Evolutionary conservation across 495 filamentous ascomycete species (phyloP), one percentile per base, ranked within the genome.

Genomic region (Stereocaulon alpinum): DNA sequence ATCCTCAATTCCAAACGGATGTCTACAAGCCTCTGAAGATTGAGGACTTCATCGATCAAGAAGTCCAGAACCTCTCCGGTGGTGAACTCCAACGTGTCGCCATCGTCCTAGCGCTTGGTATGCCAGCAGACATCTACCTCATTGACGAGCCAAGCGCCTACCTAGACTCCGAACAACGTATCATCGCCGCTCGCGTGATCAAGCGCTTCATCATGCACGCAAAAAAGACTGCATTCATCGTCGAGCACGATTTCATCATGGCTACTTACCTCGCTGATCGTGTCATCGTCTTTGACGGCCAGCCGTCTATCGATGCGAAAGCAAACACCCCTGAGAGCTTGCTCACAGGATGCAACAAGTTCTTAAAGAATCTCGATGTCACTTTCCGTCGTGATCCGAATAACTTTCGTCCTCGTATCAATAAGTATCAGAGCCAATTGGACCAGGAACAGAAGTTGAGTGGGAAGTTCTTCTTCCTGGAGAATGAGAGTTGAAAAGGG

Each of bases 231-330:
- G 93, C 94, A 40, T 97, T 98, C 72, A 83, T 98, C 63, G 93
- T 97, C 66, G 93, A 98, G 83, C 93, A 98, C 86, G 94, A 98
- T 83, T 97, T 98, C 77, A 97, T 96, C 77, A 97, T 97, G 93
- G 91, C 90, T 32, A 88, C 93, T 18, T 98, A 98, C 71, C 83
- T 97, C 20, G 93, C 94, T 43, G 93, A 98, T 67, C 88, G 92
- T 65, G 93, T 98, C 68, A 97, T 98, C 69, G 93, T 97, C 63
- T 98, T 98, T 68, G 93, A 96, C 69, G 93, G 93, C 64, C 69
- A 91, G 73, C 91, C 94, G 15, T 93, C 90, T 67, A 75, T 95
- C 60, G 79, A 96, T 62, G 85, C 93, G 41, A 86, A 81, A 51
- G 93, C 93, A 47, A 95, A 95, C 72, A 75, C 80, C 51, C 94